Evolutionary conservation across 23 red algal genomes (phyloP), one percentile per base, ranked within the genome.

Genomic region (Gracilariopsis chorda): DNA sequence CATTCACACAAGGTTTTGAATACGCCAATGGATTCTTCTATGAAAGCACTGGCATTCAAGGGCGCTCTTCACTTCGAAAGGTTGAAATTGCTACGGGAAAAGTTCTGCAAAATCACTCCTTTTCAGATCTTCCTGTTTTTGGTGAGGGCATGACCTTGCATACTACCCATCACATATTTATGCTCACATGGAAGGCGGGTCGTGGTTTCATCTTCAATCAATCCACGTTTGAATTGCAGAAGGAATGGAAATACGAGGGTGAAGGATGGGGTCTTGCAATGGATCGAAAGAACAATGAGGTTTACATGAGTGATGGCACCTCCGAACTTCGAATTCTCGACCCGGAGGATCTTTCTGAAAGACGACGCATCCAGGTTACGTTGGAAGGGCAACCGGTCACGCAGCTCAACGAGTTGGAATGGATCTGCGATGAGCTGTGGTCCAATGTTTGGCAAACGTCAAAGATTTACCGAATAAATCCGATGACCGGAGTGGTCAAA

Each of bases 261-360:
- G 85, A 90, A 36, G 93, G 93, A 47, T 95, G 93, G 93, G 93
- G 93, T 17, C 51, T 95, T 10, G 59, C 82, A 39, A 87, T 74
- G 73, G 83, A 90, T 53, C 65, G 75, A 4, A 78, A 77, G 19
- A 77, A 64, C 28, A 82, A 83, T 33, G 78, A 84, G 37, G 69
- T 95, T 25, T 95, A 90, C 56, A 77, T 95, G 86, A 92, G 87
- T 59, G 83, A 95, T 61, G 93, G 93, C 48, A 95, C 78, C 16
- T 47, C 44, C n/a, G 34, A 72, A 37, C 32, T 95, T 7, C 84
- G 84, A 7, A 62, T 87, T 25, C 67, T 95, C 23, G 84, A 92
- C 20, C 56, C 85, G 43, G 67, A 84, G 27, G 62, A 82, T 28
- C 78, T 90, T 35, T 62, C 55, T 4, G 85, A 95, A 52, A 55